Percentiles rank a stretch among this genome's conserved stretches.
These are phyloP conservation scores for Aspergillus bridgeri DNA, from an alignment of 495 filamentous ascomycete species.

Conservation along the genomic window DNA sequence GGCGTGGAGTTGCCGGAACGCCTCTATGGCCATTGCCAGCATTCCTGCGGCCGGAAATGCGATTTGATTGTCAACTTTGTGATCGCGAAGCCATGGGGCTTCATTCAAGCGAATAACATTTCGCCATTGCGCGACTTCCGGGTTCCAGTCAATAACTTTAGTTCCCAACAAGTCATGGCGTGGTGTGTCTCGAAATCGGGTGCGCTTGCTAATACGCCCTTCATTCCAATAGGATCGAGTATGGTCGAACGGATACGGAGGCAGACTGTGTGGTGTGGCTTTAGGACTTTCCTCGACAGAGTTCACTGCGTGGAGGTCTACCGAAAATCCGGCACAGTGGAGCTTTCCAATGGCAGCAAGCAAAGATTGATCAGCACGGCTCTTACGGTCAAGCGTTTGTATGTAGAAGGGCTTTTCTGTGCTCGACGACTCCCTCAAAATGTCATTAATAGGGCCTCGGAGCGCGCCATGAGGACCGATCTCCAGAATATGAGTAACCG, in stretches of 20 bases:
- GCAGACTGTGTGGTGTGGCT: slow-evolving; percentile 34
- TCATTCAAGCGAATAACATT: slow-evolving; percentile 24
- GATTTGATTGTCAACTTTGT: slow-evolving; percentile 24
- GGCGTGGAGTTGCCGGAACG: slow-evolving; percentile 18
- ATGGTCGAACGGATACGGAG: slow-evolving; percentile 46
- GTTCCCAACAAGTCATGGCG: slow-evolving; percentile 24
- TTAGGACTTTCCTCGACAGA: background rate
- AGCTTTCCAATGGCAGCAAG: no score
- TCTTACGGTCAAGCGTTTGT: slow-evolving; percentile 22
- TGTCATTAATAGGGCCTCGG: slow-evolving; percentile 39
- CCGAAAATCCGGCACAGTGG: no score
- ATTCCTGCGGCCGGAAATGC: slow-evolving; percentile 38
- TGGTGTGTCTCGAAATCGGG: slow-evolving; percentile 8
- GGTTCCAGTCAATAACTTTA: slow-evolving; percentile 14
- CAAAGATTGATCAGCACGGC: no score
- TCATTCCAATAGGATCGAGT: slow-evolving; percentile 7
- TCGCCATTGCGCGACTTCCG: slow-evolving; percentile 27
- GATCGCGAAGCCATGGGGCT: slow-evolving; percentile 36
- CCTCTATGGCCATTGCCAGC: slow-evolving; percentile 40
- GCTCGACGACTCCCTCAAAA: slow-evolving; percentile 14
- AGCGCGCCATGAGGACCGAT: slow-evolving; percentile 50
- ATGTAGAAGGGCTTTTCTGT: slow-evolving; percentile 21
- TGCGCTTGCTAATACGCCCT: slow-evolving; percentile 10
- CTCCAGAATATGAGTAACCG: slow-evolving; percentile 38
- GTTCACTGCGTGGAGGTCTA: slow-evolving; percentile 27